Base-by-base conservation (phyloP, 768 basidiomycete genomes). In the Russula griseocarnosa region DNA sequence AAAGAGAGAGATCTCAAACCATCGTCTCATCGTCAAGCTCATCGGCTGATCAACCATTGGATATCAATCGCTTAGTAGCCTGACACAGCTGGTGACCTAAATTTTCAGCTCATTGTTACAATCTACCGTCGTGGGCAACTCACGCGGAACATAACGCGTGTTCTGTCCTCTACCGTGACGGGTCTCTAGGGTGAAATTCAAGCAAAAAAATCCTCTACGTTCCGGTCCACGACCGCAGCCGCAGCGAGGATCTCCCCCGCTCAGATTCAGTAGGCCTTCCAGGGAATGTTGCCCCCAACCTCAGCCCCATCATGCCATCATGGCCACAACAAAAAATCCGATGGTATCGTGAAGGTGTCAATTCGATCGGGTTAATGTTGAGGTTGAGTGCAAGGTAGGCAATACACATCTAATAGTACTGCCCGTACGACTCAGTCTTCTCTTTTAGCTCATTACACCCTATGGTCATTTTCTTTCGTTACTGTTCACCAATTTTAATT, bases 341-440 rank as follows among this genome's bases (percentile, higher is more conserved):
- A 11, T 34, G 24, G 67, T 66, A 0, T 53, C 9, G 24, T 66
- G 22, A 62, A 11, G 67, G 67, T 14, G 3, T 62, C 55, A 66
- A 16, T 58, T 59, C 14, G 16, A 5, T 13, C 28, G 18, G 42
- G 14, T 18, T 13, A 11, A 20, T 26, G 55, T 66, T 42, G 47
- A 62, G 24, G 60, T 68, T 22, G 65, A 68, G 28, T 68, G 67
- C 42, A 49, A 26, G 30, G 67, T 66, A 38, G 30, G 57, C 18
- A 30, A 16, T 9, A n/a, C 5, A 55, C 34, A 24, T 49, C 18
- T 2, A 42, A 24, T 55, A 5, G 5, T 11, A n/a, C 28, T n/a
- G n/a, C 40, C 24, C 55, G 18, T 34, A 8, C 22, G 42, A 36
- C 62, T 66, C 50, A 14, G 5, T 5, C 55, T 38, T 22, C 14